Evolutionary conservation across 495 filamentous ascomycete species (phyloP).

Genomic region (Hypoxylon intermedium): DNA sequence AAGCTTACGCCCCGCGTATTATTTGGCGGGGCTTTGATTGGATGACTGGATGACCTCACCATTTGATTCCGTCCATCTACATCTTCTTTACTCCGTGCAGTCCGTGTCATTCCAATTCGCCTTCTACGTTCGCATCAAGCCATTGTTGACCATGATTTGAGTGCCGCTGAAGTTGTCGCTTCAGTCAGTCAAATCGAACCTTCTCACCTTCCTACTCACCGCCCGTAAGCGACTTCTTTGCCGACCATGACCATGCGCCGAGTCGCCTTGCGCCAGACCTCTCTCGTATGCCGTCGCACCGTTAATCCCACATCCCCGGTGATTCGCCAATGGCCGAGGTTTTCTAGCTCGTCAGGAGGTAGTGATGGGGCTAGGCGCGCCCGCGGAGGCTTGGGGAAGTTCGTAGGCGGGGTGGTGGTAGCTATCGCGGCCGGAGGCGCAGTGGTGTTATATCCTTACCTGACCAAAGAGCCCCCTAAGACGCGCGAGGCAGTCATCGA

Average conservation of each 20-base stretch:
- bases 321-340: slow-evolving; percentile 46
- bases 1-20: slow-evolving; percentile 3
- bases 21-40: slow-evolving; percentile 34
- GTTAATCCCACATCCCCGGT: background rate
- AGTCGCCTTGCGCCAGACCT: slow-evolving; percentile 34
- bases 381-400: slow-evolving; percentile 18
- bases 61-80: slow-evolving; percentile 7
- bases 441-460: slow-evolving; percentile 29
- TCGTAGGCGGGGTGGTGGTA: slow-evolving; percentile 30
- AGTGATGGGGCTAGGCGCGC: background rate
- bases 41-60: slow-evolving; percentile 32
- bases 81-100: background rate
- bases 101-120: background rate
- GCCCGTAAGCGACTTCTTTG: background rate
- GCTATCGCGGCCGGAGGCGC: slow-evolving; percentile 30
- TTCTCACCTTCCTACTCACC: background rate
- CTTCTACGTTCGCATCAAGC: background rate
- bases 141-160: slow-evolving; percentile 3
- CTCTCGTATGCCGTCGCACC: slow-evolving; percentile 23
- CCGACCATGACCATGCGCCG: slow-evolving; percentile 36
- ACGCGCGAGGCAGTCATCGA: slow-evolving; percentile 54
- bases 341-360: slow-evolving; percentile 26
- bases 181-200: background rate
- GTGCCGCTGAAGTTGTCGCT: too few species aligned
- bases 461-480: slow-evolving; percentile 26